Evolutionary conservation across 2,329 filamentous ascomycete species (phyloP), one percentile per base, ranked within the genome.

Genomic region (Beauveria sp.): DNA sequence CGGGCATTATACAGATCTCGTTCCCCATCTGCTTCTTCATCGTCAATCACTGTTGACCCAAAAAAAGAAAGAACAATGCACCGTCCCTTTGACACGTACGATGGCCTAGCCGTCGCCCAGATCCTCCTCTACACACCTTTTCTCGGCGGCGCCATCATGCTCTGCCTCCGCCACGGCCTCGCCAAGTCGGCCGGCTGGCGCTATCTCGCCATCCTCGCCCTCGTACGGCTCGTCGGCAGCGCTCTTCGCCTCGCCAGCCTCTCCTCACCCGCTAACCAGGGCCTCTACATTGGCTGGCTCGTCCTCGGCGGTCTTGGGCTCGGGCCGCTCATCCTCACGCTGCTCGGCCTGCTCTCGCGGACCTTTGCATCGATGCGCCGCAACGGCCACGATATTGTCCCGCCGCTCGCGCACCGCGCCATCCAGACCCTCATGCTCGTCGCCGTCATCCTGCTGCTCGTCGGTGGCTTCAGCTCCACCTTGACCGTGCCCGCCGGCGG

Each of bases 121-220:
- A 67, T 74, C 34, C 48, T 67, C 62, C 49, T 74, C 62, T 74
- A 71, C 64, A 24, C 66, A 24, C 61, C 69, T 62, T 67, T 70
- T 57, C 67, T 75, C 49, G 51, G 65, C 50, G 68, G 67, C 20
- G 68, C 67, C 43, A 60, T 76, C 60, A 57, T 69, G 43, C 63
- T 87, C 61, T 84, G 83, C 12, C 83, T 66, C 62, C 69, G 66
- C 16, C 72, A 75, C 60, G 73, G 85, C 81, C 82, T 80, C 69
- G 67, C 73, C 5, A 84, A 86, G 77, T 79, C 86, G 9, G 81
- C 81, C 18, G 85, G 85, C 4, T 87, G 84, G 53, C 79, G 85
- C 24, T 77, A 86, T 10, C 81, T 88, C 67, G 74, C 88, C 16
- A 78, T 88, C 28, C 76, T 85, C 16, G 77, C 85, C 2, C 74